These are phyloP conservation scores for Pelargonium australe DNA, from an alignment of 441 rosid genomes.

Conservation along the genomic window DNA sequence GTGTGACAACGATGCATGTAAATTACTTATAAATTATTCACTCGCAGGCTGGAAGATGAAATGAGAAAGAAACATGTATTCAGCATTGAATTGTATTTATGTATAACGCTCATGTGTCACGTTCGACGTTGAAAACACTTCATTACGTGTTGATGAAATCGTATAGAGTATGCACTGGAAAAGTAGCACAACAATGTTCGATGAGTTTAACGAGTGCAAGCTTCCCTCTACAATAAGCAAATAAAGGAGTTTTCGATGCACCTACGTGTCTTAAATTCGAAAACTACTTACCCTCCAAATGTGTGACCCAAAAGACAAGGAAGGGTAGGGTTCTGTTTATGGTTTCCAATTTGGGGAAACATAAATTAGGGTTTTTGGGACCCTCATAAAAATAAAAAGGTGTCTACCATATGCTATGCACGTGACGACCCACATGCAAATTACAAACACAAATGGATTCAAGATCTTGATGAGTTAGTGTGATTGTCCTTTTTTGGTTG, in stretches of 20 bases:
- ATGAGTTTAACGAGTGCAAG: constrained; percentile 16
- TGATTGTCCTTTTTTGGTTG: constrained; percentile 16
- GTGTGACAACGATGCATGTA: too few relatives aligned
- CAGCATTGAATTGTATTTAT: too few relatives aligned
- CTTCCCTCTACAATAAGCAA: constrained; percentile 20
- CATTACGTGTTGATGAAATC: too few relatives aligned
- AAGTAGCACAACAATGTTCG: background rate
- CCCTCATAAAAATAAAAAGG: constrained; percentile 13
- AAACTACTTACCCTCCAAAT: background rate
- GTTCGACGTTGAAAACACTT: too few relatives aligned
- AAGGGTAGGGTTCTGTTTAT: background rate
- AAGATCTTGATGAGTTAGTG: constrained; percentile 10
- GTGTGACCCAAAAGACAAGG: background rate
- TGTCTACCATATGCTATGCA: constrained; percentile 20
- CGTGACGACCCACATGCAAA: constrained; percentile 23
- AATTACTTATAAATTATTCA: too few relatives aligned
- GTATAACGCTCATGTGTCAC: too few relatives aligned
- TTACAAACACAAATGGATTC: background rate
- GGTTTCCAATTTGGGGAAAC: constrained; percentile 12
- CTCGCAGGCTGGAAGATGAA: too few relatives aligned
- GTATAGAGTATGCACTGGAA: too few relatives aligned
- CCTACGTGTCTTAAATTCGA: too few relatives aligned
- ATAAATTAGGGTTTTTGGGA: constrained; percentile 11
- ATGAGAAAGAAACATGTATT: too few relatives aligned
- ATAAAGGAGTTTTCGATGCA: background rate